Evolutionary conservation across 2,329 filamentous ascomycete genomes (phyloP).

Genomic region (Pestalotiopsis sp.): DNA sequence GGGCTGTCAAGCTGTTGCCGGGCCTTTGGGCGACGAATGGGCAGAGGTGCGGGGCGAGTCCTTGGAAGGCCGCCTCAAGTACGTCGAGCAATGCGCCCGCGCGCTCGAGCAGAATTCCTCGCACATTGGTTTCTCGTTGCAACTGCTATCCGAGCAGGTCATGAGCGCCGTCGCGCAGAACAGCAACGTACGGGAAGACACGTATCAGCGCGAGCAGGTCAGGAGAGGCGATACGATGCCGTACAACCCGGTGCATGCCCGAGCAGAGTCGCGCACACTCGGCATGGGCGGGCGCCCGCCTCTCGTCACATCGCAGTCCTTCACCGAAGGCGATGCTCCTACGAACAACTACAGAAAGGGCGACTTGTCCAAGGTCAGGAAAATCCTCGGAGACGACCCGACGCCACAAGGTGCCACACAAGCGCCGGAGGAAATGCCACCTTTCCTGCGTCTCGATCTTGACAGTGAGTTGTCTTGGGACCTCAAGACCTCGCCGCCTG

Average conservation of each 20-base stretch:
- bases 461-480: constrained; percentile 92
- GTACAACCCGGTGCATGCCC: constrained; percentile 57
- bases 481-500: constrained; percentile 72
- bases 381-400: constrained; percentile 68
- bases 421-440: constrained; percentile 75
- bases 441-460: constrained; percentile 83
- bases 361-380: constrained; percentile 66
- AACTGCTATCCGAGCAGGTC: constrained; percentile 83
- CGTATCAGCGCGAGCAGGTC: constrained; percentile 51
- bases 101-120: constrained; percentile 85
- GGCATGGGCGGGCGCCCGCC: constrained; percentile 44
- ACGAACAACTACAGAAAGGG: constrained; percentile 59
- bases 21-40: constrained; percentile 94
- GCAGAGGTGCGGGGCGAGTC: constrained; percentile 88
- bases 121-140: constrained; percentile 85
- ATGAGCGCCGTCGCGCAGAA: constrained; percentile 54
- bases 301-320: constrained; percentile 62
- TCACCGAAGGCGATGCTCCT: constrained; percentile 60
- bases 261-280: constrained; percentile 55
- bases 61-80: constrained; percentile 81
- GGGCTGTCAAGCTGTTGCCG: constrained; percentile 87
- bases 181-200: constrained; percentile 13
- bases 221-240: constrained; percentile 61
- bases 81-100: constrained; percentile 75
- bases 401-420: constrained; percentile 47